Evolutionary conservation across 495 filamentous ascomycete genomes (phyloP).

Genomic region (Usnea hakonensis): DNA sequence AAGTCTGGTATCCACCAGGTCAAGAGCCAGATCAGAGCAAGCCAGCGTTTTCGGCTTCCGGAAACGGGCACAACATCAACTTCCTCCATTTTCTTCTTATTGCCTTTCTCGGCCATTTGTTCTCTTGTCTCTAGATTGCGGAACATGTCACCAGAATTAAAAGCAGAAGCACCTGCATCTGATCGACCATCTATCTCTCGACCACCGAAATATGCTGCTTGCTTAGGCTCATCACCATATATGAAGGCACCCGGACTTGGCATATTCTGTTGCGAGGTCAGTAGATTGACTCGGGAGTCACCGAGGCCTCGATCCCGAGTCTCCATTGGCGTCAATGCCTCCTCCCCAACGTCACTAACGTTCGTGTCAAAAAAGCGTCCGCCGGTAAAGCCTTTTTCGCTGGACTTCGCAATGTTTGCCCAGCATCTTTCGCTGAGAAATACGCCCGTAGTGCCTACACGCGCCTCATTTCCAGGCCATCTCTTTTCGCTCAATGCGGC

Average conservation of each 20-base stretch:
- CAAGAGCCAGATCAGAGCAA: constrained; percentile 75
- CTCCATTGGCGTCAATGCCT: constrained; percentile 39
- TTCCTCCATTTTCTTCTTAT: constrained; percentile 82
- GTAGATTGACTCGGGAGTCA: constrained; percentile 63
- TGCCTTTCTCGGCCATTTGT: constrained; percentile 91
- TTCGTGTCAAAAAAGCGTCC: constrained; percentile 35
- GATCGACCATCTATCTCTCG: constrained; percentile 78
- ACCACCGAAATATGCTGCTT: constrained; percentile 73
- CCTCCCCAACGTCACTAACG: constrained; percentile 42
- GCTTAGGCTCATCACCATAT: constrained; percentile 62
- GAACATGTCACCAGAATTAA: constrained; percentile 94
- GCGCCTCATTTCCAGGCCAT: constrained; percentile 88
- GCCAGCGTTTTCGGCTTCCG: constrained; percentile 82
- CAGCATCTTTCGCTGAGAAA: constrained; percentile 95
- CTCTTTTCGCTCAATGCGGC: constrained; percentile 77
- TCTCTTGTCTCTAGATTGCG: constrained; percentile 87
- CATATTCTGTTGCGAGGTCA: constrained; percentile 50
- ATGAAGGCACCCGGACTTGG: constrained; percentile 52
- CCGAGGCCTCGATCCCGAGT: constrained; percentile 45
- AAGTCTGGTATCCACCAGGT: constrained; percentile 88
- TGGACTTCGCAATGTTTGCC: constrained; percentile 74
- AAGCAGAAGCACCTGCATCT: constrained; percentile 81
- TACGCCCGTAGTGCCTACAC: constrained; percentile 83
- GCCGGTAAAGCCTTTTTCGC: constrained; percentile 45
- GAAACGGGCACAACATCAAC: constrained; percentile 76